Evolutionary conservation across 352 stramenopile species (phyloP).

Genomic region (Aphanomyces stellatus): DNA sequence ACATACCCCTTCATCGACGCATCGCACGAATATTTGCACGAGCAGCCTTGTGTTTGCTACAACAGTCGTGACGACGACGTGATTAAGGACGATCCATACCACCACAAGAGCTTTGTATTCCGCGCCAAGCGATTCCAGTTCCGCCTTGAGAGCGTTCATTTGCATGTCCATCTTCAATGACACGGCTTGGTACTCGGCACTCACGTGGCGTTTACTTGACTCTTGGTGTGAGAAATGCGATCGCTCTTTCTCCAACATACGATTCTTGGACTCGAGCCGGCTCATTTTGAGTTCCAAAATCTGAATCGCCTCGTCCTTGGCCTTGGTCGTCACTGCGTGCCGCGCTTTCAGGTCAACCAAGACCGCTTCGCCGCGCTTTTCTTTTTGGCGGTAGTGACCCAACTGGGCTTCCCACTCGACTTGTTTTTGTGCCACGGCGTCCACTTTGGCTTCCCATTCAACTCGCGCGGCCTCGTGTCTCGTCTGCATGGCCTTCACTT

Average conservation of each 20-base stretch:
- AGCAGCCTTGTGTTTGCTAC: not conserved
- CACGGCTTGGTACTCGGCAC: not conserved
- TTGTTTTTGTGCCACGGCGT: too few relatives aligned
- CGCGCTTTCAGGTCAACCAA: not conserved
- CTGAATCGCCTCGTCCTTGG: not conserved
- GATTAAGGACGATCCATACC: not conserved
- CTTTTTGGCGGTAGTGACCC: not conserved
- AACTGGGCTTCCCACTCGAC: not conserved
- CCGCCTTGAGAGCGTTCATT: not conserved
- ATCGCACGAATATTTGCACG: not conserved
- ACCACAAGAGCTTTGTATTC: not conserved
- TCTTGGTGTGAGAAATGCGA: not conserved
- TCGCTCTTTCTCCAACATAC: not conserved
- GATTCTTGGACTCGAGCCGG: slow-evolving; percentile 3
- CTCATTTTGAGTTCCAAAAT: not conserved
- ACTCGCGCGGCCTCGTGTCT: not conserved
- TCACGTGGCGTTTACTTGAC: not conserved
- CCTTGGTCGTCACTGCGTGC: not conserved
- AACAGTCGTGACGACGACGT: not conserved
- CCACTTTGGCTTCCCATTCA: too few relatives aligned
- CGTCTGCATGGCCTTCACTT: not conserved
- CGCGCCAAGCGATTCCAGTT: not conserved
- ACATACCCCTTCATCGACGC: slow-evolving; percentile 5
- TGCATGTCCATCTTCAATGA: not conserved
- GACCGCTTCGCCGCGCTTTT: not conserved